These are phyloP conservation scores for Sugiyamaella floridensis DNA, from an alignment of 805 yeast genomes.

Conservation along the genomic window DNA sequence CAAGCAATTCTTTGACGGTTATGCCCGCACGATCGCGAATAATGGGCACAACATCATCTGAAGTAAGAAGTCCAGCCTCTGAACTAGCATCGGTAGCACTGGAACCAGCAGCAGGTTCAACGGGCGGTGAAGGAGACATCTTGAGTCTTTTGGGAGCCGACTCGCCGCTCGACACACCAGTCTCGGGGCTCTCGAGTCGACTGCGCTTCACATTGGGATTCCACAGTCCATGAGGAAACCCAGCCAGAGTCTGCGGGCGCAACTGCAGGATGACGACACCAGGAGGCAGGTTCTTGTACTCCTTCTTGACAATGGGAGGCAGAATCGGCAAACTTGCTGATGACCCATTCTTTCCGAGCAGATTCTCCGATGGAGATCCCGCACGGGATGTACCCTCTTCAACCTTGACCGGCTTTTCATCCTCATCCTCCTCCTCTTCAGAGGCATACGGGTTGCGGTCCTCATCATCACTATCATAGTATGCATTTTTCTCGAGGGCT, in stretches of 20 bases:
- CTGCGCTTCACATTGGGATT: constrained; percentile 51
- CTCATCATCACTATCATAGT: constrained; percentile 82
- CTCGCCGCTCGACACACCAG: constrained; percentile 17
- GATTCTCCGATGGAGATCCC: neutral
- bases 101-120: constrained; percentile 25
- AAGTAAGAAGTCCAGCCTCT: constrained; percentile 46
- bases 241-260: constrained; percentile 48
- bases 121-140: constrained; percentile 12
- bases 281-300: constrained; percentile 39
- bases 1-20: constrained; percentile 57
- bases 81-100: constrained; percentile 21
- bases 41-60: constrained; percentile 61
- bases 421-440: constrained; percentile 41
- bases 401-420: constrained; percentile 1
- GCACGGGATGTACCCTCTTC: constrained; percentile 14
- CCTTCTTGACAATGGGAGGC: constrained; percentile 24
- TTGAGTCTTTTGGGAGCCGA: constrained; percentile 31
- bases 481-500: constrained; percentile 77
- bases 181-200: constrained; percentile 32
- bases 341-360: neutral
- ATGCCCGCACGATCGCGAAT: constrained; percentile 37
- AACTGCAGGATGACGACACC: constrained; percentile 62
- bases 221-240: constrained; percentile 82
- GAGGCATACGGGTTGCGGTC: constrained; percentile 72
- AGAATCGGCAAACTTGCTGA: neutral